phyloP scores from a whole-genome alignment of 177 flowering plant genomes.

The Tripterygium wilfordii region DNA sequence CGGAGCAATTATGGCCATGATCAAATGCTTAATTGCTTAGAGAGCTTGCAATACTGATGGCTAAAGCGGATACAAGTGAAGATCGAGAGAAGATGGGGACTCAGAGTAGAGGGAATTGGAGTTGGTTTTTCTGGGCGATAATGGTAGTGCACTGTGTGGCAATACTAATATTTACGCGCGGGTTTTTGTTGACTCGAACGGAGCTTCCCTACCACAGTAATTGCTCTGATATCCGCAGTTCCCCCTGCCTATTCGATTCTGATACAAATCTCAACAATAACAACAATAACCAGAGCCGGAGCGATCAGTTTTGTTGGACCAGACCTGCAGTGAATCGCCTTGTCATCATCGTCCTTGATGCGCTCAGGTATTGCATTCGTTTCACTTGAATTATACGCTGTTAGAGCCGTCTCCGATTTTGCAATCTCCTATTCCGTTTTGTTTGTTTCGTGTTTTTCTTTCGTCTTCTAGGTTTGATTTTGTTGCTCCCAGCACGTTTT shows the following conservation, averaged over 20 bases:
- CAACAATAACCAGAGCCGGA: too few relatives aligned
- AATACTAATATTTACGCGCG: constrained; percentile 66
- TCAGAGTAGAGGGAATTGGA: constrained; percentile 9
- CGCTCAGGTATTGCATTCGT: constrained; percentile 47
- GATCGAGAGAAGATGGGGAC: constrained; percentile 4
- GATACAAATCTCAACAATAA: background rate
- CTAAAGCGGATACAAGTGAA: too few relatives aligned
- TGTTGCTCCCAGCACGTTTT: constrained; percentile 83
- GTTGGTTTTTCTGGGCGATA: constrained; percentile 32
- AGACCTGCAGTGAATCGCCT: constrained; percentile 70
- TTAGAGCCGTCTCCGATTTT: too few relatives aligned
- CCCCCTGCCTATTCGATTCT: constrained; percentile 1
- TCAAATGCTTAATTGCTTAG: too few relatives aligned
- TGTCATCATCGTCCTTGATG: constrained; percentile 82
- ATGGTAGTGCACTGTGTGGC: constrained; percentile 53
- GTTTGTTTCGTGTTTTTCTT: background rate
- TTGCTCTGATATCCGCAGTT: constrained; percentile 60
- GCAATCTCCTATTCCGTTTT: background rate
- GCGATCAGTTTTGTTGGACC: constrained; percentile 64
- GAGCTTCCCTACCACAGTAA: constrained; percentile 75
- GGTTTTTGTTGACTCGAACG: constrained; percentile 92
- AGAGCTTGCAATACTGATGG: too few relatives aligned
- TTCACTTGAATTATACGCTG: too few relatives aligned
- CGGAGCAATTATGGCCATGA: too few relatives aligned
- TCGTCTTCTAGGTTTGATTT: constrained; percentile 70